Percentiles rank a stretch among this genome's conserved stretches.
Evolutionary conservation across 1,139 yeast species (phyloP).

Genomic region (Maudiozyma humilis): DNA sequence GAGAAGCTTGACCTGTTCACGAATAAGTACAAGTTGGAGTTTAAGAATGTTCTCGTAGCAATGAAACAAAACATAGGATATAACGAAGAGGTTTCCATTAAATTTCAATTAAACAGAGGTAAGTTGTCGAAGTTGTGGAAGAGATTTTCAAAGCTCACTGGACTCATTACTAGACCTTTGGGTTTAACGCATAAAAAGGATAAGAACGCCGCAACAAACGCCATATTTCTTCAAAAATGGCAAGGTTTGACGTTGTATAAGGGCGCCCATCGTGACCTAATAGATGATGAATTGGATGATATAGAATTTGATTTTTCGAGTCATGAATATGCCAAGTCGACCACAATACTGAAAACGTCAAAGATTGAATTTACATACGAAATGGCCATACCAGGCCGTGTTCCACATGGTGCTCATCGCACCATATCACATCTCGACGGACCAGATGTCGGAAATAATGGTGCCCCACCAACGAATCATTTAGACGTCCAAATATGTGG

Average conservation of each 20-base stretch:
- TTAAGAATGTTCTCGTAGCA: slow-evolving; percentile 40
- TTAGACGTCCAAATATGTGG: slow-evolving; percentile 50
- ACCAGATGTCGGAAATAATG: slow-evolving; percentile 48
- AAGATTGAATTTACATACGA: slow-evolving; percentile 48
- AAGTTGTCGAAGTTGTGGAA: slow-evolving; percentile 23
- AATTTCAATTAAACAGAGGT: slow-evolving; percentile 17
- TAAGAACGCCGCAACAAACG: slow-evolving; percentile 28
- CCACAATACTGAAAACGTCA: slow-evolving; percentile 64
- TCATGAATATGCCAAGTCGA: slow-evolving; percentile 74
- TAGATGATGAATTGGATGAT: slow-evolving; percentile 22
- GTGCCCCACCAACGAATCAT: slow-evolving; percentile 58
- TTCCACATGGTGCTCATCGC: slow-evolving; percentile 35
- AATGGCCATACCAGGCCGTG: slow-evolving; percentile 64
- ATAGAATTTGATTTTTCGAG: slow-evolving; percentile 30
- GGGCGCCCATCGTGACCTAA: slow-evolving; percentile 20
- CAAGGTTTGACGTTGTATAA: slow-evolving; percentile 37
- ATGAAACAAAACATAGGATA: slow-evolving; percentile 64
- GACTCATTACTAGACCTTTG: slow-evolving; percentile 13
- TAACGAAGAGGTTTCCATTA: slow-evolving; percentile 25
- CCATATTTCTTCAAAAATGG: slow-evolving; percentile 40
- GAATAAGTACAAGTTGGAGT: slow-evolving; percentile 16
- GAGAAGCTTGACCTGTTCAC: slow-evolving; percentile 48
- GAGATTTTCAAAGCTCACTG: slow-evolving; percentile 13
- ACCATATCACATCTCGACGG: slow-evolving; percentile 31
- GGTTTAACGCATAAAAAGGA: slow-evolving; percentile 6